Base-by-base conservation (phyloP, 495 filamentous ascomycete genomes). In the Aspergillus conjunctus region DNA sequence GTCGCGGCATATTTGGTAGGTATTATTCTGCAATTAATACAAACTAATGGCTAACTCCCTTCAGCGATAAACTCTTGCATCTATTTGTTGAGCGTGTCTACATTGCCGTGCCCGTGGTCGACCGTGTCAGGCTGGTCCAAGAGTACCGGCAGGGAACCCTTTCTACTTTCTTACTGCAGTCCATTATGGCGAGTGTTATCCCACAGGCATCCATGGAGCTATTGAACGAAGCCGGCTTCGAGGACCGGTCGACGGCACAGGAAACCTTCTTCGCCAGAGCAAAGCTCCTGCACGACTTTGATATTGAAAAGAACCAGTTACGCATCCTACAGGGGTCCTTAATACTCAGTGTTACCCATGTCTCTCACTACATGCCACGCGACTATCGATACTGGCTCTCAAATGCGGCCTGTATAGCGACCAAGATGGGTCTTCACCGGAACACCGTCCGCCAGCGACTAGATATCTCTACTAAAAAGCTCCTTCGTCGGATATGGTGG, bases 301-400 rank as follows among this genome's bases (percentile, higher is more conserved):
- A 43, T 22, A 21, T 44, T 1, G 53, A 55, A 22, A 34, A 43
- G 34, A 41, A 33, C 12, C 32, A 18, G 20, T 32, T 55, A 20
- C 53, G 22, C 5, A n/a, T n/a, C 1, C 34, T 55, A 20, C 53
- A 55, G 18, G 53, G 53, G 0, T 39, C 53, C 1, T 8, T 55
- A 3, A 55, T 55, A 7, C 18, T 55, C 12, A 22, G 12, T 22
- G n/a, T 41, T 1, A 39, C 34, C 6, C 53, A 55, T 43, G 53
- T 55, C 7, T 55, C 53, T 2, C 53, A 41, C 34, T 55, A 55
- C 18, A 55, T 43, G 53, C 32, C 32, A 20, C 17, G 34, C 31
- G 53, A 55, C 15, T 26, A 55, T 55, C 32, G 53, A 18, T 55
- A 43, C 18, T 55, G 53, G 53, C 15, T 55, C 12, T 55, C 53